phyloP scores from a whole-genome alignment of 176 grass and related monocot genomes.

The Cocos nucifera region DNA sequence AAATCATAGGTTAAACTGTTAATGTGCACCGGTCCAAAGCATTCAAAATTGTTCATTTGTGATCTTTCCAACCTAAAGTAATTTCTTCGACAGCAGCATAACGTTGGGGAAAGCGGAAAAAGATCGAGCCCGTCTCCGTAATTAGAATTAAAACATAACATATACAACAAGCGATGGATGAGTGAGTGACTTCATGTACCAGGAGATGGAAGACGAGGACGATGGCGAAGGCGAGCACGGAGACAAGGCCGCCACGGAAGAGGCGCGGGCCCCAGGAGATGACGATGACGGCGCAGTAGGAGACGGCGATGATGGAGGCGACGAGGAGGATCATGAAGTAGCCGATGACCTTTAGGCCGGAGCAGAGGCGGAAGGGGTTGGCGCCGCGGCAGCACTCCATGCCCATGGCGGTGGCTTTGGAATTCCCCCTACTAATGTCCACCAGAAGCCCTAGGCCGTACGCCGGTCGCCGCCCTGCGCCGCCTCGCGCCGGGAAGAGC shows the following conservation, averaged over 20 bases:
- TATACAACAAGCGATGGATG: too few species aligned
- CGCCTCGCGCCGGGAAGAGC: conserved; percentile 13
- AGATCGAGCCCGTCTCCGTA: too few species aligned
- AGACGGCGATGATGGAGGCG: conserved; percentile 40
- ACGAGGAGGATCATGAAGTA: conserved; percentile 66
- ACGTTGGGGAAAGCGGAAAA: too few species aligned
- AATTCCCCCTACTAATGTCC: not conserved
- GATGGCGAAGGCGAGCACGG: conserved; percentile 25
- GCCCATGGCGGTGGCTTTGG: not conserved
- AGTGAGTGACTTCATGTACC: conserved; percentile 22
- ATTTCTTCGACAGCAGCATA: too few species aligned
- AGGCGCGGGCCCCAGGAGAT: conserved; percentile 62
- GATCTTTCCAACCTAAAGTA: too few species aligned
- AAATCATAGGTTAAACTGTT: too few species aligned
- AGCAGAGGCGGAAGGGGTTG: conserved; percentile 65
- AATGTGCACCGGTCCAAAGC: too few species aligned
- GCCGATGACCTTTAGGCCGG: conserved; percentile 41
- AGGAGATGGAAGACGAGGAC: conserved; percentile 56
- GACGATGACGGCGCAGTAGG: conserved; percentile 78
- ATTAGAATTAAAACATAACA: too few species aligned
- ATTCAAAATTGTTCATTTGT: too few species aligned
- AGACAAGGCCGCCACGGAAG: conserved; percentile 9
- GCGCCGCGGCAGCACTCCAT: conserved; percentile 49
- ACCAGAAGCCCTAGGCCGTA: not conserved
- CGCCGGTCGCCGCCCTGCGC: not conserved